Conservation (phyloP, 305 asterid genomes). For the Solanum aculeatissimum region DNA sequence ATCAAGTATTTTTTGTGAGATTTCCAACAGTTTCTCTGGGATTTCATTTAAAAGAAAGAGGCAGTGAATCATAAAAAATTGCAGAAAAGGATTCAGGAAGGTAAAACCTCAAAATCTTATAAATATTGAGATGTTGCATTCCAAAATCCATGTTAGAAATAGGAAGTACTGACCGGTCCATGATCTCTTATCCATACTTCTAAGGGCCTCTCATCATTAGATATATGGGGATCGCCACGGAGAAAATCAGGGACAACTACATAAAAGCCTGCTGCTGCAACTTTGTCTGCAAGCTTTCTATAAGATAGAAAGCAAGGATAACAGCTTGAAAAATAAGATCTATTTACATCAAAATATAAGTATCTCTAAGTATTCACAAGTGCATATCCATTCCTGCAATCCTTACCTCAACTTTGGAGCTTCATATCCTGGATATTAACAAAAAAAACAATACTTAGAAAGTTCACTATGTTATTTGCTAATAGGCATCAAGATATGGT, state of each 20-base stretch:
- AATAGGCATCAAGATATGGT: no score
- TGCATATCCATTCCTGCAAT: neutral
- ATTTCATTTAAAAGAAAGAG: neutral
- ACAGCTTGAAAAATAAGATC: neutral
- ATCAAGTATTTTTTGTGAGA: no score
- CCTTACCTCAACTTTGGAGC: constrained; percentile 56
- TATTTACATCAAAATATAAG: neutral
- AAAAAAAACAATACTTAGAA: neutral
- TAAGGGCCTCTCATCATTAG: constrained; percentile 1
- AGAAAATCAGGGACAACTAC: constrained; percentile 64
- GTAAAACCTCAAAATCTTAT: neutral
- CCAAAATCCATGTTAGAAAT: neutral
- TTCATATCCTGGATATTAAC: constrained; percentile 42
- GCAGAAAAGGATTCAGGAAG: neutral
- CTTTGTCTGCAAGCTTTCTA: constrained; percentile 65
- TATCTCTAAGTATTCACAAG: neutral
- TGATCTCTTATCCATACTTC: constrained; percentile 38
- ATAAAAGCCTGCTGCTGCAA: constrained; percentile 48
- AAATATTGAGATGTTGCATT: no score
- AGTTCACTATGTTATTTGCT: neutral
- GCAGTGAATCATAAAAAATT: neutral
- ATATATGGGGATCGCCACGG: constrained; percentile 38
- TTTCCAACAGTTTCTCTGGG: neutral
- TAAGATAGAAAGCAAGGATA: neutral
- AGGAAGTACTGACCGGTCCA: constrained; percentile 37